Evolutionary conservation across 257 asterid species (phyloP).

Genomic region (Marsdenia floribunda): DNA sequence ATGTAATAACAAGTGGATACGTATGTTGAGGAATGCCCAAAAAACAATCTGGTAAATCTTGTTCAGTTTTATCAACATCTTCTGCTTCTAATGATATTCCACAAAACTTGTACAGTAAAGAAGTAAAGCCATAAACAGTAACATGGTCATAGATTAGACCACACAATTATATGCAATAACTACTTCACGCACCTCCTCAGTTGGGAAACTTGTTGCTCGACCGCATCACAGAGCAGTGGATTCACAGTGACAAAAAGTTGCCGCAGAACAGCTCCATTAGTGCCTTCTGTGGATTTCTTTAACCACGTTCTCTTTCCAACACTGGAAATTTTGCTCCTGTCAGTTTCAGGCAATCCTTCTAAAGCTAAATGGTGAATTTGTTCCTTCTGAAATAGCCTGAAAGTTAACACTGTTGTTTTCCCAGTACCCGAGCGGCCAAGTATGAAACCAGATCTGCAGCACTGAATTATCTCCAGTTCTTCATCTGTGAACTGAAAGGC

Average conservation of each 20-base stretch:
- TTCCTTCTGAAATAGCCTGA: slow-evolving; percentile 44
- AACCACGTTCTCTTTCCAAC: slow-evolving; percentile 6
- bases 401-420: slow-evolving; percentile 53
- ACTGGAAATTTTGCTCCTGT: background rate
- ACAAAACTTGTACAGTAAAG: slow-evolving; percentile 33
- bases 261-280: slow-evolving; percentile 21
- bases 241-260: slow-evolving; percentile 73
- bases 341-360: slow-evolving; percentile 19
- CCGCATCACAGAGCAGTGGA: slow-evolving; percentile 63
- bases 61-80: slow-evolving; percentile 37
- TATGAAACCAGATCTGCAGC: slow-evolving; percentile 44
- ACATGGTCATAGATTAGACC: too few species aligned
- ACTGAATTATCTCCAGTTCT: slow-evolving; percentile 47
- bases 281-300: background rate
- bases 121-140: background rate
- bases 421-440: slow-evolving; percentile 74
- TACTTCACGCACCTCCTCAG: background rate
- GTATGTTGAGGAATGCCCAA: slow-evolving; percentile 30
- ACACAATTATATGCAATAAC: too few species aligned
- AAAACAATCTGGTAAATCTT: slow-evolving; percentile 50
- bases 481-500: slow-evolving; percentile 67
- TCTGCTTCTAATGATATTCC: slow-evolving; percentile 27
- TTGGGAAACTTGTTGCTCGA: slow-evolving; percentile 51
- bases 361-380: slow-evolving; percentile 38
- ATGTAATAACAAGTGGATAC: slow-evolving; percentile 62